Percentiles rank a stretch among this genome's conserved stretches.
phyloP scores from a whole-genome alignment of 208 protist genomes.

The Trichomonas tenax region DNA sequence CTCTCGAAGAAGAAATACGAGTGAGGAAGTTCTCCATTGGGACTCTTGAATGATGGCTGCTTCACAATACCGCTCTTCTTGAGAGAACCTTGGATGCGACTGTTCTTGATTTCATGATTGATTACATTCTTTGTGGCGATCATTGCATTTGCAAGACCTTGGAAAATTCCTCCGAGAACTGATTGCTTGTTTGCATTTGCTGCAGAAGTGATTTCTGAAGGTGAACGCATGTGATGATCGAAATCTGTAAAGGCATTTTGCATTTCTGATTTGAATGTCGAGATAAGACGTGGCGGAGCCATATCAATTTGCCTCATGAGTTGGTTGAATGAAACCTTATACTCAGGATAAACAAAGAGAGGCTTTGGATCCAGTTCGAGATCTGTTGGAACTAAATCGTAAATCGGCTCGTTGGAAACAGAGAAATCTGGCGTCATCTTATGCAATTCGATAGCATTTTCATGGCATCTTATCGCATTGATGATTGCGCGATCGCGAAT shows the following conservation, averaged over 20 bases:
- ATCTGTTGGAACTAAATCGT: background rate
- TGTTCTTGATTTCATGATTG: background rate
- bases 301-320: background rate
- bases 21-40: background rate
- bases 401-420: background rate
- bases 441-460: background rate
- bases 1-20: background rate
- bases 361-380: background rate
- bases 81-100: background rate
- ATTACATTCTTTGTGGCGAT: background rate
- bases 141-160: background rate
- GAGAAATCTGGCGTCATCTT: background rate
- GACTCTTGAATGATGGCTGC: background rate
- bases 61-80: background rate
- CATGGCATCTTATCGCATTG: background rate
- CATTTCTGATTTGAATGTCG: background rate
- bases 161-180: background rate
- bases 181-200: background rate
- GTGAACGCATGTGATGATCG: background rate
- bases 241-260: background rate
- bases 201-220: background rate
- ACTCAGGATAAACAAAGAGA: background rate
- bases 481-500: background rate
- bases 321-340: background rate
- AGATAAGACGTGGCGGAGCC: background rate